A percentile compares a stretch with the other conserved stretches of the same genome.
These are phyloP conservation scores for Globisporangium radiosum DNA, from an alignment of 352 stramenopile genomes.

Conservation along the genomic window DNA sequence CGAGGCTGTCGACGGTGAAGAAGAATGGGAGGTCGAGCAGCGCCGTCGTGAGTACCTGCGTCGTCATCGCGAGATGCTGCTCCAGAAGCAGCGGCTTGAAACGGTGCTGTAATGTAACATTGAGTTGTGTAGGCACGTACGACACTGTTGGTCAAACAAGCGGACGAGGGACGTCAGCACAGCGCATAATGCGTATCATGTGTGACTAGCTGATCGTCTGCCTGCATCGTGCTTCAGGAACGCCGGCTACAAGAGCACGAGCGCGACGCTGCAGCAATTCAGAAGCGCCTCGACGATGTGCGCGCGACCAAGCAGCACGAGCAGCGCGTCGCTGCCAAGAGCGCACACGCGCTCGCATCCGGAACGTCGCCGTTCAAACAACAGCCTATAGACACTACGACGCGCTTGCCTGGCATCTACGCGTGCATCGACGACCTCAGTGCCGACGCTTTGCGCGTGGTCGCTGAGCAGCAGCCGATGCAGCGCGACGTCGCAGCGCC, in stretches of 20 bases:
- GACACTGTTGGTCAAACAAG: too few relatives aligned
- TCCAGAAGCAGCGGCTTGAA: conserved; percentile 51
- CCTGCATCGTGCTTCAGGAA: conserved; percentile 15
- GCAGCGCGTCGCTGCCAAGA: background rate
- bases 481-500: conserved; percentile 21
- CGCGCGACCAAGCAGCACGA: conserved; percentile 14
- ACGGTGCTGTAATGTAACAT: conserved; percentile 21
- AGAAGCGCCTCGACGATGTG: conserved; percentile 19
- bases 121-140: too few relatives aligned
- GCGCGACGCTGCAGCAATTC: conserved; percentile 22
- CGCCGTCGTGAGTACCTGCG: conserved; percentile 33
- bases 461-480: conserved; percentile 36
- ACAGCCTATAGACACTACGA: background rate
- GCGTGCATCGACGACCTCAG: conserved; percentile 35
- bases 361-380: background rate
- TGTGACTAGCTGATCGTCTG: background rate
- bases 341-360: background rate
- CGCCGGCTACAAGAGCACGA: conserved; percentile 24
- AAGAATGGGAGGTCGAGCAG: conserved; percentile 24
- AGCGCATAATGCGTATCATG: too few relatives aligned
- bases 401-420: conserved; percentile 34
- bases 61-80: conserved; percentile 34
- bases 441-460: conserved; percentile 27
- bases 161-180: too few relatives aligned
- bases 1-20: too few relatives aligned